Evolutionary conservation across 1,284 basidiomycete genomes (phyloP).

Genomic region (Sporisorium graminicola): DNA sequence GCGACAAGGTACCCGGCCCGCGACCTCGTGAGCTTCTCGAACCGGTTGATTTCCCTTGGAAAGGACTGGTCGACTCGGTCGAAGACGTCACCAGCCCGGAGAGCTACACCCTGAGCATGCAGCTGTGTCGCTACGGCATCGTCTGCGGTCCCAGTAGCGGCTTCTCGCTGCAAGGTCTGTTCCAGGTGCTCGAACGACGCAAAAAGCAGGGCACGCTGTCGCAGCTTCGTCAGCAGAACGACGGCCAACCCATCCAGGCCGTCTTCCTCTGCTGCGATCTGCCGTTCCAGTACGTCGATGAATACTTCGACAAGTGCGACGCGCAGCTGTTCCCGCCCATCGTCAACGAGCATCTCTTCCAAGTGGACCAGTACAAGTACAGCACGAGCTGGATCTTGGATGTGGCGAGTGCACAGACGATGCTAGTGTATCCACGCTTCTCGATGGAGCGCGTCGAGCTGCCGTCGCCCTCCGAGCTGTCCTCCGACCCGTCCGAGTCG

Average conservation of each 20-base stretch:
- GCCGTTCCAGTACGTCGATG: conserved; percentile 53
- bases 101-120: conserved; percentile 39
- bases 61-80: conserved; percentile 32
- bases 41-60: conserved; percentile 53
- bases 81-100: conserved; percentile 29
- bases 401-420: conserved; percentile 20
- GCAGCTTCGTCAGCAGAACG: conserved; percentile 27
- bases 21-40: conserved; percentile 36
- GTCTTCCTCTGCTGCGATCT: conserved; percentile 54
- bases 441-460: conserved; percentile 1
- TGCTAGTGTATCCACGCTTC: conserved; percentile 41
- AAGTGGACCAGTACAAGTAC: conserved; percentile 43
- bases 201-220: conserved; percentile 32
- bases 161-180: conserved; percentile 40
- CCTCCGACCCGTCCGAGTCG: conserved; percentile 12
- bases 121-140: conserved; percentile 46
- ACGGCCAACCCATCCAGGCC: conserved; percentile 33
- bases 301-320: conserved; percentile 44
- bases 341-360: conserved; percentile 43
- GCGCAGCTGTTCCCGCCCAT: conserved; percentile 22
- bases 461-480: conserved; percentile 12
- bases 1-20: conserved; percentile 54
- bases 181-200: conserved; percentile 33
- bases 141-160: conserved; percentile 47
- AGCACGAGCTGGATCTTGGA: conserved; percentile 40